Evolutionary conservation across 2,329 filamentous ascomycete species (phyloP).

Genomic region (Alternaria angustiovoidea): DNA sequence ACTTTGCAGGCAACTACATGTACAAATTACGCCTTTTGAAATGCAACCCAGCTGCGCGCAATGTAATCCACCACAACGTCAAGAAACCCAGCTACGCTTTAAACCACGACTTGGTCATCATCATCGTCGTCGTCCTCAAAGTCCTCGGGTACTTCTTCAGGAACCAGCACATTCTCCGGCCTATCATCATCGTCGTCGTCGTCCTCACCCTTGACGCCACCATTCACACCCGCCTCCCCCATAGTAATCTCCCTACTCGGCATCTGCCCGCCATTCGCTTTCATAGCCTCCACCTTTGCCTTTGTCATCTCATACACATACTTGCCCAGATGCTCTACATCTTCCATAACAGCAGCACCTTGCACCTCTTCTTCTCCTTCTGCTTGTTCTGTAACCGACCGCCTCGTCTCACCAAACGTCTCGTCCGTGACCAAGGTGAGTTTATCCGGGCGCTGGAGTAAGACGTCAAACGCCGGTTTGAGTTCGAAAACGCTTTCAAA

Average conservation of each 20-base stretch:
- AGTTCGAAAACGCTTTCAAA: constrained; percentile 92
- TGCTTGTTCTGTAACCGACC: constrained; percentile 50
- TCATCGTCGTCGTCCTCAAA: constrained; percentile 16
- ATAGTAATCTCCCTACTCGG: constrained; percentile 49
- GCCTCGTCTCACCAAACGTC: constrained; percentile 74
- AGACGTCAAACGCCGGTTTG: constrained; percentile 80
- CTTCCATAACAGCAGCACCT: constrained; percentile 78
- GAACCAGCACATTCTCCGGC: constrained; percentile 42
- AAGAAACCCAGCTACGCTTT: background rate
- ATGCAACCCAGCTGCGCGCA: background rate
- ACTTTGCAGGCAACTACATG: background rate
- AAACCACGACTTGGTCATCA: background rate
- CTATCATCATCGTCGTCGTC: constrained; percentile 38
- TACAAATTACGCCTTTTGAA: background rate
- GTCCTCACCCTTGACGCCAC: constrained; percentile 27
- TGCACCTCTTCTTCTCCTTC: constrained; percentile 49
- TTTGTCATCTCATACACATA: constrained; percentile 97
- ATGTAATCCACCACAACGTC: background rate
- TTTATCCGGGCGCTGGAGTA: constrained; percentile 81
- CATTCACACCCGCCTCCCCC: constrained; percentile 42
- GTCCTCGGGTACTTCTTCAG: constrained; percentile 14
- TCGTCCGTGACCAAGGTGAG: constrained; percentile 84
- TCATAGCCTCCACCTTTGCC: constrained; percentile 69
- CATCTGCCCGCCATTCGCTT: constrained; percentile 49
- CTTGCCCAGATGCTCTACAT: constrained; percentile 91